Base-by-base conservation (phyloP, 306 rosid genomes). In the Lupinus albus region DNA sequence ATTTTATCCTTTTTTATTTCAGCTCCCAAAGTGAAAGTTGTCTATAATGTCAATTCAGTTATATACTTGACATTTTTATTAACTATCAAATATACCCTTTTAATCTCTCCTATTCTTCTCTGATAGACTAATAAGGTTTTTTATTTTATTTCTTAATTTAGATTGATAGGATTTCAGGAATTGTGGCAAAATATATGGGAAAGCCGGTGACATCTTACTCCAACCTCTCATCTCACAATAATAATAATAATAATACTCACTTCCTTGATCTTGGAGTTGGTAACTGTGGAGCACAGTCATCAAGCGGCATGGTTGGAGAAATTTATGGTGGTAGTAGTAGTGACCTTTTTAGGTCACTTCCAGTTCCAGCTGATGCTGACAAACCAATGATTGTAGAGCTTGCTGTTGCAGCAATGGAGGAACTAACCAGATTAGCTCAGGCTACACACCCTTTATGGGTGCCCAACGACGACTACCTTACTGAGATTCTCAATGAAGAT, bases 341-440 rank as follows among this genome's bases (percentile, higher is more conserved):
- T n/a, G 92, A 92, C 32, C 84, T 87, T 47, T 13, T 87, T 1
- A 74, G 92, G 71, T 80, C 95, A 6, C 67, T 84, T 6, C 68
- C 83, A 36, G 79, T 78, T 7, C 92, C 88, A 6, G 73, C 74
- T 0, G 96, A 92, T 47, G 83, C 91, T 2, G 98, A 92, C 33
- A 89, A 82, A 58, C 96, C 89, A 0, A 75, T 77, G 79, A 89
- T 92, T 36, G 84, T 92, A 36, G 98, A 92, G 86, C 87, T 87
- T 5, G 98, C 96, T 3, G 96, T 92, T 47, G 83, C 88, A 1
- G 96, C 95, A 4, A 89, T 92, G 98, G 96, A 92, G 79, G 98
- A 92, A 67, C 82, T 92, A 5, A 74, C 75, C 12, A 80, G 87
- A 16, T 66, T 89, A 82, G 93, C 85, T 54, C 88, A 84, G 25